Evolutionary conservation across 768 basidiomycete species (phyloP).

Genomic region (Daedaleopsis sinensis): DNA sequence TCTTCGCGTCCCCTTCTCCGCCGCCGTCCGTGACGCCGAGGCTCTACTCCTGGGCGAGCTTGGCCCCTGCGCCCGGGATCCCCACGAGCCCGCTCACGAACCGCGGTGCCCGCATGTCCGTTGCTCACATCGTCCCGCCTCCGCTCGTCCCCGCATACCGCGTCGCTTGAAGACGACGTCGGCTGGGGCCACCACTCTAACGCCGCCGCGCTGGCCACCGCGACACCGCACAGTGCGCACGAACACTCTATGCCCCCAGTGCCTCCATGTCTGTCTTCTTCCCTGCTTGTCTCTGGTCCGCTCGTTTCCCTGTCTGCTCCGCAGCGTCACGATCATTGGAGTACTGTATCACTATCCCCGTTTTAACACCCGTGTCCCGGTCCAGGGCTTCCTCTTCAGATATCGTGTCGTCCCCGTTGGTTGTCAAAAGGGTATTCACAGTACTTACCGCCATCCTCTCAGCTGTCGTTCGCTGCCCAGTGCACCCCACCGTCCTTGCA

Average conservation of each 20-base stretch:
- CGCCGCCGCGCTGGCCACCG: neutral
- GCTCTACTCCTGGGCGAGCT: slow-evolving; percentile 53
- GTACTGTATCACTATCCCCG: slow-evolving; percentile 19
- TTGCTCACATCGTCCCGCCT: slow-evolving; percentile 53
- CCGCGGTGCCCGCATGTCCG: slow-evolving; percentile 59
- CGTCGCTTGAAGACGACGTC: slow-evolving; percentile 1
- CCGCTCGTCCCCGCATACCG: slow-evolving; percentile 12
- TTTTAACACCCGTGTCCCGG: slow-evolving; percentile 3
- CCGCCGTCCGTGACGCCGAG: slow-evolving; percentile 59
- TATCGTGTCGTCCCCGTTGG: neutral
- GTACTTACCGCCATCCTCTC: neutral
- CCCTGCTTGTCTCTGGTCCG: neutral
- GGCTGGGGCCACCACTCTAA: neutral
- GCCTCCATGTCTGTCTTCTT: neutral
- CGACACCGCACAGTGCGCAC: neutral
- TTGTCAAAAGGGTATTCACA: slow-evolving; percentile 13
- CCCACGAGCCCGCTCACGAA: slow-evolving; percentile 54
- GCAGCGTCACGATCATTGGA: slow-evolving; percentile 20
- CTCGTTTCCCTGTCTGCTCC: slow-evolving; percentile 3
- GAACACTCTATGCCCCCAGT: slow-evolving; percentile 1
- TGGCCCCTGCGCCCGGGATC: slow-evolving; percentile 38
- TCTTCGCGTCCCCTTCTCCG: slow-evolving; percentile 48
- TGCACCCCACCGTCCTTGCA: neutral
- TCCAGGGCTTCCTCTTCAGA: neutral
- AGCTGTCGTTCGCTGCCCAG: slow-evolving; percentile 10